phyloP scores from a whole-genome alignment of 2,329 filamentous ascomycete genomes.

The Sarocladium kiliense region DNA sequence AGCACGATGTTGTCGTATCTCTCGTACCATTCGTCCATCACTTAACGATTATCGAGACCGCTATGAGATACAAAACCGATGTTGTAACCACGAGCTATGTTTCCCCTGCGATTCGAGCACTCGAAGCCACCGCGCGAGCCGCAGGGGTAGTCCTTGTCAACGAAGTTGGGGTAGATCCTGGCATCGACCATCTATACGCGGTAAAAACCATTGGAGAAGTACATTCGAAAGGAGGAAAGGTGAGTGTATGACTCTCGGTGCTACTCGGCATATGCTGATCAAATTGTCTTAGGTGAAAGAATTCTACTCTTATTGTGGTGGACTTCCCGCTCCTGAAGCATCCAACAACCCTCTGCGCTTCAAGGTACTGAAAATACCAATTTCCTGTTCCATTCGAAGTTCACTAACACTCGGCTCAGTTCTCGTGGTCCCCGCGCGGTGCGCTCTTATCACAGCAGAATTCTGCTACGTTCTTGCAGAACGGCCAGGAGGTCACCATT shows the following conservation, averaged over 20 bases:
- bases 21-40: slow-evolving; percentile 21
- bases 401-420: slow-evolving; percentile 32
- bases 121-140: slow-evolving; percentile 55
- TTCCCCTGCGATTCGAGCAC: slow-evolving; percentile 62
- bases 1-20: slow-evolving; percentile 18
- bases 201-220: slow-evolving; percentile 64
- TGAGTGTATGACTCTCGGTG: slow-evolving; percentile 1
- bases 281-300: slow-evolving; percentile 38
- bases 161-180: slow-evolving; percentile 60
- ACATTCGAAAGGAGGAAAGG: slow-evolving; percentile 61
- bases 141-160: slow-evolving; percentile 71
- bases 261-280: no score
- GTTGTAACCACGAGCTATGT: slow-evolving; percentile 74
- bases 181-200: slow-evolving; percentile 53
- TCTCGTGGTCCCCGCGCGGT: slow-evolving; percentile 62
- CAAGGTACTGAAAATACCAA: neutral
- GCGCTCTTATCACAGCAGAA: slow-evolving; percentile 64
- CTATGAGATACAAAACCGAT: slow-evolving; percentile 64
- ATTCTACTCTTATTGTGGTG: slow-evolving; percentile 64
- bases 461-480: slow-evolving; percentile 58
- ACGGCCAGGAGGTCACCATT: slow-evolving; percentile 48
- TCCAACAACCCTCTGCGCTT: slow-evolving; percentile 41
- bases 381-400: neutral
- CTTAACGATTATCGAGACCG: slow-evolving; percentile 56
- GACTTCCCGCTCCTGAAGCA: slow-evolving; percentile 49